These are phyloP conservation scores for Neofusicoccum cordaticola DNA, from an alignment of 2,329 filamentous ascomycete genomes.

Conservation along the genomic window DNA sequence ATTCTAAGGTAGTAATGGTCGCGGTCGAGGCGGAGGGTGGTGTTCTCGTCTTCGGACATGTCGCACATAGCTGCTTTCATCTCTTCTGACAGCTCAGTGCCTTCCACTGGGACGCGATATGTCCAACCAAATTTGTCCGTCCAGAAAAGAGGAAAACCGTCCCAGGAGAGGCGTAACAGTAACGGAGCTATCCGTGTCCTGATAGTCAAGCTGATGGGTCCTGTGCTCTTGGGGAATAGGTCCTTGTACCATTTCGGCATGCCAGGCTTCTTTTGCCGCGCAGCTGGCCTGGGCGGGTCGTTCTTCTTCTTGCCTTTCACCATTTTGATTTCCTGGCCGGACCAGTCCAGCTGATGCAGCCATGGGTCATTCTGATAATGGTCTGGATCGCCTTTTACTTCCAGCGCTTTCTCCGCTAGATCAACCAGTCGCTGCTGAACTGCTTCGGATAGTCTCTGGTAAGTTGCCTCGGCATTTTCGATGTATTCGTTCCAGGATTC, in stretches of 20 bases:
- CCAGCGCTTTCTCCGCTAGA: conserved; percentile 73
- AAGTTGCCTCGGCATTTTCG: conserved; percentile 78
- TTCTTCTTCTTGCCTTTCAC: conserved; percentile 85
- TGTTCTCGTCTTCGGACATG: conserved; percentile 71
- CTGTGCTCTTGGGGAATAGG: conserved; percentile 68
- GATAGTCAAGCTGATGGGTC: conserved; percentile 74
- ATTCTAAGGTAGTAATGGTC: conserved; percentile 80
- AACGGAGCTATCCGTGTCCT: conserved; percentile 85
- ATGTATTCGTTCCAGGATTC: conserved; percentile 85
- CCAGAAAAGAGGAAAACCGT: conserved; percentile 86
- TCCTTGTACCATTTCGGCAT: conserved; percentile 97
- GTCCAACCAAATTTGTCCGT: conserved; percentile 92
- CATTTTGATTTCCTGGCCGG: conserved; percentile 87
- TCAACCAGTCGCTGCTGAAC: conserved; percentile 72
- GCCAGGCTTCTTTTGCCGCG: conserved; percentile 87
- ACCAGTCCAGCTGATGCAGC: conserved; percentile 93
- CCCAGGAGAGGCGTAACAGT: conserved; percentile 81
- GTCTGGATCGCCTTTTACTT: conserved; percentile 66
- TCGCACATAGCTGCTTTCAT: conserved; percentile 64
- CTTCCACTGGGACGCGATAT: conserved; percentile 64
- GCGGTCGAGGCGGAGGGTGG: conserved; percentile 63
- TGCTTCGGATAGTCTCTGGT: conserved; percentile 70
- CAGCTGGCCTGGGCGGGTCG: conserved; percentile 72
- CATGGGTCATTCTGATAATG: conserved; percentile 80
- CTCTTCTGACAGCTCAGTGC: conserved; percentile 43